Evolutionary conservation across 352 stramenopile genomes (phyloP).

Genomic region (Globisporangium orthogonon): DNA sequence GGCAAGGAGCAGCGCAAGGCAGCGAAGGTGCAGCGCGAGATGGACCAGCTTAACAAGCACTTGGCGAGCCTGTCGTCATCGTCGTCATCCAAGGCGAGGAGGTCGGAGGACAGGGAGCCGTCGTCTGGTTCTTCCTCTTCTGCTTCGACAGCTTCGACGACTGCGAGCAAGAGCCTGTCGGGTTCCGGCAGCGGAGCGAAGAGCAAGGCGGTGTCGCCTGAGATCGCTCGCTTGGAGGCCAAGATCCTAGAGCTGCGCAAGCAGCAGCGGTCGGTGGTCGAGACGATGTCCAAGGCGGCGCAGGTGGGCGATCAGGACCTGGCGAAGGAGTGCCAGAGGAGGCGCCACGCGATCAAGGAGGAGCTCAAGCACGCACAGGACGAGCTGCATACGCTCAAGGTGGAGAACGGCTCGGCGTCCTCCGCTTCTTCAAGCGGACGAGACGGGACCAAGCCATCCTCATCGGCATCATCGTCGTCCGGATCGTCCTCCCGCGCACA

Average conservation of each 20-base stretch:
- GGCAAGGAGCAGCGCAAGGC: slow-evolving; percentile 76
- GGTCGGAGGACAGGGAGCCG: background rate
- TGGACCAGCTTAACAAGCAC: slow-evolving; percentile 81
- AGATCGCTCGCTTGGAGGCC: slow-evolving; percentile 53
- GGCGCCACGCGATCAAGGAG: slow-evolving; percentile 69
- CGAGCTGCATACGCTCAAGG: slow-evolving; percentile 56
- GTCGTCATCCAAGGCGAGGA: slow-evolving; percentile 18
- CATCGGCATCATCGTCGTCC: slow-evolving; percentile 7
- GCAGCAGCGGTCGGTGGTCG: slow-evolving; percentile 68
- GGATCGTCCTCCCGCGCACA: slow-evolving; percentile 4
- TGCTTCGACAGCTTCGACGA: slow-evolving; percentile 24
- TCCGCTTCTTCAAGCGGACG: no score
- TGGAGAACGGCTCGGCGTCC: background rate
- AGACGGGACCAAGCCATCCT: background rate
- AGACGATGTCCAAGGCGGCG: slow-evolving; percentile 66
- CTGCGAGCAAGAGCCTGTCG: slow-evolving; percentile 21
- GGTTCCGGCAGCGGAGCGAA: slow-evolving; percentile 12
- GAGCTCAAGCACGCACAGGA: slow-evolving; percentile 71
- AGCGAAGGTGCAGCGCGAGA: slow-evolving; percentile 69
- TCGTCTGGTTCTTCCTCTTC: slow-evolving; percentile 13
- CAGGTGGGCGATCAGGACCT: slow-evolving; percentile 63
- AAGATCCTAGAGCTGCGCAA: slow-evolving; percentile 75
- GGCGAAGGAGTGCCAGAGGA: slow-evolving; percentile 70
- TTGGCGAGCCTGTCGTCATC: slow-evolving; percentile 40
- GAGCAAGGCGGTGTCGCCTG: slow-evolving; percentile 28